A percentile compares a stretch with the other conserved stretches of the same genome.
phyloP scores from a whole-genome alignment of 306 rosid species.

The Inga leiocalycina region DNA sequence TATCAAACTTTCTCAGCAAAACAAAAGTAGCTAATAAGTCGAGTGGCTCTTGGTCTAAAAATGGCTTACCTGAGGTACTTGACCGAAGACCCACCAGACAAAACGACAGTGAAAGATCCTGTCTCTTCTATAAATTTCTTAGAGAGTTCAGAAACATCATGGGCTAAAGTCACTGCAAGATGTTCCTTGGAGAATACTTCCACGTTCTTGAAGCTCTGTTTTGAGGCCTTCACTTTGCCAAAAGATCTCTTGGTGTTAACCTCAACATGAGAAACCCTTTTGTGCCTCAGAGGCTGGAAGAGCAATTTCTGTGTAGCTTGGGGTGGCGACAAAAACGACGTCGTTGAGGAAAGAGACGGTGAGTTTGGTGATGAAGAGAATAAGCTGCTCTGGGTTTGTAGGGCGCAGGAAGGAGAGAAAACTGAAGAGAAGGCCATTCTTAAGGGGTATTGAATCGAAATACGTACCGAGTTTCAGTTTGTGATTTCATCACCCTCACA shows the following conservation, averaged over 20 bases:
- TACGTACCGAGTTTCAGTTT: not conserved
- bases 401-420: constrained; percentile 22
- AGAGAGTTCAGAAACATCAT: constrained; percentile 58
- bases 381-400: not conserved
- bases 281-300: not conserved
- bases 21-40: not conserved
- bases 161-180: constrained; percentile 54
- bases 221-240: constrained; percentile 29
- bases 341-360: not conserved
- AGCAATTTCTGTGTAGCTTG: not conserved
- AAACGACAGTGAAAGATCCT: constrained; percentile 58
- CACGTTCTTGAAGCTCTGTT: constrained; percentile 40
- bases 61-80: constrained; percentile 50
- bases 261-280: not conserved
- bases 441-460: not conserved
- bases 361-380: not conserved
- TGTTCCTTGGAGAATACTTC: constrained; percentile 60
- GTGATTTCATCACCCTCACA: not conserved
- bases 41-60: not conserved
- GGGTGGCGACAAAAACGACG: not conserved
- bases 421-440: constrained; percentile 34
- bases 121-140: constrained; percentile 51
- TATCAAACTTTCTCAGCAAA: not conserved
- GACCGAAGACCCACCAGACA: constrained; percentile 70
- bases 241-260: constrained; percentile 3